Base-by-base conservation (phyloP, 2,329 filamentous ascomycete genomes). In the Dothideomycetidae sp. region DNA sequence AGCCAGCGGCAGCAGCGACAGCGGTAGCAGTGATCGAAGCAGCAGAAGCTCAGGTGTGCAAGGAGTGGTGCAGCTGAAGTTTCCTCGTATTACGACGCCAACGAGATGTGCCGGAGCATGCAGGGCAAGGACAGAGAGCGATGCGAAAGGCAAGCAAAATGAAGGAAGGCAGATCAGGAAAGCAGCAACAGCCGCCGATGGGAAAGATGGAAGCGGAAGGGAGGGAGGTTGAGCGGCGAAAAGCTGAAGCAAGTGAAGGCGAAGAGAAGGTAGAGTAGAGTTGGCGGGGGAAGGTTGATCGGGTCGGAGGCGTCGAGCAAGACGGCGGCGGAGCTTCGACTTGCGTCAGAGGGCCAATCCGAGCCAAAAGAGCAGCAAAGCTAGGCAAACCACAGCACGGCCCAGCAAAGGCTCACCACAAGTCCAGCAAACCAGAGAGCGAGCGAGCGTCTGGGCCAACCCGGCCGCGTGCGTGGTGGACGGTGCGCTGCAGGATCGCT, bases 331-430 rank as follows among this genome's bases (percentile, higher is more conserved):
- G n/a, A n/a, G 36, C 42, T 31, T 36, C 38, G 17, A 39, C 18
- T 31, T 17, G 35, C 26, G 30, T 17, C 31, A 31, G 29, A 19
- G 33, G 36, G 12, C 14, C 30, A 33, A 29, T 29, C 28, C 17
- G 29, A 34, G 3, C n/a, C n/a, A n/a, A n/a, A n/a, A n/a, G n/a
- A n/a, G n/a, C n/a, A n/a, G n/a, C n/a, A n/a, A n/a, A n/a, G n/a
- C n/a, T n/a, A n/a, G n/a, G n/a, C n/a, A n/a, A n/a, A n/a, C n/a
- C n/a, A n/a, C n/a, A n/a, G n/a, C n/a, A n/a, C n/a, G n/a, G n/a
- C n/a, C n/a, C n/a, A n/a, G n/a, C n/a, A n/a, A n/a, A n/a, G n/a
- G n/a, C n/a, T n/a, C n/a, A n/a, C n/a, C n/a, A n/a, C n/a, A n/a
- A n/a, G n/a, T n/a, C n/a, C n/a, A n/a, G n/a, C n/a, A n/a, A n/a